Evolutionary conservation across 129 eudicot genomes (phyloP), one percentile per base, ranked within the genome.

Genomic region (Escallonia rubra): DNA sequence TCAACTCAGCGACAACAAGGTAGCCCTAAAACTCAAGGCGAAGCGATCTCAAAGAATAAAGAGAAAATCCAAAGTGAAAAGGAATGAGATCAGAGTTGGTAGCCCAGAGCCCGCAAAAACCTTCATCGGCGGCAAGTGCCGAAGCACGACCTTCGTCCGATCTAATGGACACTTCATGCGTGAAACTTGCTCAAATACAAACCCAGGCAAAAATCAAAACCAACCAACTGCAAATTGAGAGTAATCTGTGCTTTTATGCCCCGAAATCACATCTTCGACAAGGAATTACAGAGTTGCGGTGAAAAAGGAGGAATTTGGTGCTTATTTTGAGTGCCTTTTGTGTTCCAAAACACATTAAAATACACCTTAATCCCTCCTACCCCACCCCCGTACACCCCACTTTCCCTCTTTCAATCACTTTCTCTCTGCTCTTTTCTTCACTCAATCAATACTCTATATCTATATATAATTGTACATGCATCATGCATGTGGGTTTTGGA

Each of bases 61-160:
- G n/a, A n/a, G n/a, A n/a, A n/a, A n/a, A n/a, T n/a, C n/a, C n/a
- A n/a, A n/a, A n/a, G n/a, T n/a, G n/a, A n/a, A n/a, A n/a, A n/a
- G n/a, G n/a, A n/a, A n/a, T n/a, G n/a, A n/a, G n/a, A n/a, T n/a
- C n/a, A n/a, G n/a, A n/a, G n/a, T n/a, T n/a, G n/a, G n/a, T n/a
- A n/a, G n/a, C n/a, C n/a, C n/a, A n/a, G n/a, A n/a, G n/a, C n/a
- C n/a, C n/a, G n/a, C n/a, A n/a, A n/a, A n/a, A n/a, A n/a, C n/a
- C n/a, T n/a, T 82, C 72, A 85, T 76, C 64, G 85, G 91, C 72
- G 95, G 95, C 87, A 90, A 82, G 87, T 84, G 97, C 80, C 97
- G 95, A 8, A 90, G 79, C 83, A 90, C 97, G 43, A 84, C 91
- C 73, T 90, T 90, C 71, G 91, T 84, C 59, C 97, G 95, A 84